Conservation (phyloP, 2,329 filamentous ascomycete genomes). For the Orbilia oligospora region DNA sequence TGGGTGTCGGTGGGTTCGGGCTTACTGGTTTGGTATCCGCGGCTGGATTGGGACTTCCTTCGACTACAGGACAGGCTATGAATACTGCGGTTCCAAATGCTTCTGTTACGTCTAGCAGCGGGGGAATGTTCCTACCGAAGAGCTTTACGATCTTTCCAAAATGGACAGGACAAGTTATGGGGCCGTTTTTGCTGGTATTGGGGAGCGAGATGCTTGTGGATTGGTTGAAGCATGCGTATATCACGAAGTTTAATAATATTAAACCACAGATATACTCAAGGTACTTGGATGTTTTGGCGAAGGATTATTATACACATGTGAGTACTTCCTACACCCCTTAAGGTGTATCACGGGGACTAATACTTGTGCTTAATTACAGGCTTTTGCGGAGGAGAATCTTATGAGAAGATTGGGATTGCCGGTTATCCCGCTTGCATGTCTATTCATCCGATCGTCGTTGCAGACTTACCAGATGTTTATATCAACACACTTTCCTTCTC, state of each 20-base stretch:
- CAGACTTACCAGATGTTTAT: slow-evolving; percentile 99
- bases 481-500: slow-evolving; percentile 84
- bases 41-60: slow-evolving; percentile 41
- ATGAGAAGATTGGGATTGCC: slow-evolving; percentile 91
- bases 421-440: slow-evolving; percentile 90
- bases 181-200: slow-evolving; percentile 92
- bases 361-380: slow-evolving; percentile 69
- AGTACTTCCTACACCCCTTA: slow-evolving; percentile 64
- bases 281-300: slow-evolving; percentile 92
- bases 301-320: slow-evolving; percentile 97
- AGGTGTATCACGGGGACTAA: not conserved
- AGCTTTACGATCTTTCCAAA: slow-evolving; percentile 91
- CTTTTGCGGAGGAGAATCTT: slow-evolving; percentile 90
- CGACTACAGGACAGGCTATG: not conserved
- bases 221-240: slow-evolving; percentile 96
- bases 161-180: slow-evolving; percentile 89
- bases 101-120: slow-evolving; percentile 68
- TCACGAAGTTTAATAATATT: slow-evolving; percentile 98
- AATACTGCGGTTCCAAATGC: slow-evolving; percentile 65
- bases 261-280: slow-evolving; percentile 90
- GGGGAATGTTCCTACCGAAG: slow-evolving; percentile 74
- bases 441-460: slow-evolving; percentile 93
- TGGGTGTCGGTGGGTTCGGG: slow-evolving; percentile 65
- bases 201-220: slow-evolving; percentile 98
- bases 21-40: slow-evolving; percentile 65